Evolutionary conservation across 2,329 filamentous ascomycete species (phyloP).

Genomic region (Apiospora koreana): DNA sequence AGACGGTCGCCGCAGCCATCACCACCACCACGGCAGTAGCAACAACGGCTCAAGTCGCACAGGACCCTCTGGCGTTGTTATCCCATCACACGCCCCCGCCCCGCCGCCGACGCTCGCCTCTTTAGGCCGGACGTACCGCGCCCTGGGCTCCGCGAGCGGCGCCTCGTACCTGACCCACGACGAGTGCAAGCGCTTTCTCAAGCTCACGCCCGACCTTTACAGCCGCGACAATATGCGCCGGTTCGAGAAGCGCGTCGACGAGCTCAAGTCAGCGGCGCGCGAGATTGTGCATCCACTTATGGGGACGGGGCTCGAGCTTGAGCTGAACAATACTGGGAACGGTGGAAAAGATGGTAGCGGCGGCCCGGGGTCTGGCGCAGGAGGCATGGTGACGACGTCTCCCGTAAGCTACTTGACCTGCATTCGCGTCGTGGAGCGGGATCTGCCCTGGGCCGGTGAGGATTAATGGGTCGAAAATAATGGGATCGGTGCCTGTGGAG

Average conservation of each 20-base stretch:
- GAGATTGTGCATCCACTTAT: slow-evolving; percentile 85
- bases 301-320: slow-evolving; percentile 81
- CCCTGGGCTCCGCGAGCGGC: slow-evolving; percentile 65
- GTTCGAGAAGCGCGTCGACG: slow-evolving; percentile 86
- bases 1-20: slow-evolving; percentile 14
- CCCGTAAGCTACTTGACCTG: slow-evolving; percentile 30
- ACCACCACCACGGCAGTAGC: background rate
- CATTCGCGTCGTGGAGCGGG: slow-evolving; percentile 32
- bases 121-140: slow-evolving; percentile 74
- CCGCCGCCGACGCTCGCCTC: slow-evolving; percentile 53
- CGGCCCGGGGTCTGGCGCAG: slow-evolving; percentile 11
- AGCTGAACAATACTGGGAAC: slow-evolving; percentile 53
- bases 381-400: slow-evolving; percentile 24
- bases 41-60: slow-evolving; percentile 16
- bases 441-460: slow-evolving; percentile 33
- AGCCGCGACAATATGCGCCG: slow-evolving; percentile 80
- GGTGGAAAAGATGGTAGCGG: slow-evolving; percentile 21
- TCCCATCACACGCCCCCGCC: slow-evolving; percentile 31
- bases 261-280: slow-evolving; percentile 81
- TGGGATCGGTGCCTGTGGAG: background rate
- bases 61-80: slow-evolving; percentile 24
- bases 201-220: slow-evolving; percentile 79
- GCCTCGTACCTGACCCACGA: slow-evolving; percentile 76
- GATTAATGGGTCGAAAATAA: slow-evolving; percentile 18
- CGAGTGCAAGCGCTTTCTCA: slow-evolving; percentile 88